Evolutionary conservation across 2,329 filamentous ascomycete species (phyloP).

Genomic region (Hypoxylon sp.): DNA sequence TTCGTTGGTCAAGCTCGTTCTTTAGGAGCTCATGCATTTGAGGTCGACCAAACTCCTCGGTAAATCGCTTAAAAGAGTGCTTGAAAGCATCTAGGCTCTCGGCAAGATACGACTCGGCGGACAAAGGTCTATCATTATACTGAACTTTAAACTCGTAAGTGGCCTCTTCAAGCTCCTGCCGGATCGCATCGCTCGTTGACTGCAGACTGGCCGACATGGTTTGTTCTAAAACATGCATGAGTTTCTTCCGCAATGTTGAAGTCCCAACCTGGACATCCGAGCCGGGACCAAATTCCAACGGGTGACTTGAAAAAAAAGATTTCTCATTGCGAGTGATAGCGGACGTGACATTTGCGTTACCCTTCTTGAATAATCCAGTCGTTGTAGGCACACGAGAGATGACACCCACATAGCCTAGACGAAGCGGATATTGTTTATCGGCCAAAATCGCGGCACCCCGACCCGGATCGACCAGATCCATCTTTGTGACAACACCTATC

Average conservation of each 20-base stretch:
- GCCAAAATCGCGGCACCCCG: slow-evolving; percentile 84
- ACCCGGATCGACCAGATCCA: slow-evolving; percentile 92
- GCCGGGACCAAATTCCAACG: slow-evolving; percentile 81
- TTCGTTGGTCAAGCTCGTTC: slow-evolving; percentile 91
- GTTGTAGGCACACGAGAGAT: slow-evolving; percentile 83
- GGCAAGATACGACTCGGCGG: slow-evolving; percentile 95
- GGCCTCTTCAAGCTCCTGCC: slow-evolving; percentile 94
- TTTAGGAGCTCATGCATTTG: slow-evolving; percentile 94
- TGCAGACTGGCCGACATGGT: slow-evolving; percentile 96
- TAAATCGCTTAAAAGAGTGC: slow-evolving; percentile 95
- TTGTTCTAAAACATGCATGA: slow-evolving; percentile 97
- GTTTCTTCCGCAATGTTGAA: slow-evolving; percentile 88
- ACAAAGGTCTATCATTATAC: slow-evolving; percentile 96
- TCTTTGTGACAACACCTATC: slow-evolving; percentile 99
- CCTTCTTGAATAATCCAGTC: slow-evolving; percentile 85
- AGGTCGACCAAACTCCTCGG: slow-evolving; percentile 87
- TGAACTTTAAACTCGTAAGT: slow-evolving; percentile 99
- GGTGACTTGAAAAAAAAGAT: slow-evolving; percentile 87
- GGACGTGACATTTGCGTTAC: slow-evolving; percentile 81
- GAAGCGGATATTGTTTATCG: slow-evolving; percentile 92
- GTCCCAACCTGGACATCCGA: slow-evolving; percentile 85
- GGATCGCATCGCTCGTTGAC: slow-evolving; percentile 90
- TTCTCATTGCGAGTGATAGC: slow-evolving; percentile 91
- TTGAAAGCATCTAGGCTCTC: slow-evolving; percentile 97
- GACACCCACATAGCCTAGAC: slow-evolving; percentile 96